Evolutionary conservation across 148 eudicot species (phyloP), one percentile per base, ranked within the genome.

Genomic region (Talinum fruticosum): DNA sequence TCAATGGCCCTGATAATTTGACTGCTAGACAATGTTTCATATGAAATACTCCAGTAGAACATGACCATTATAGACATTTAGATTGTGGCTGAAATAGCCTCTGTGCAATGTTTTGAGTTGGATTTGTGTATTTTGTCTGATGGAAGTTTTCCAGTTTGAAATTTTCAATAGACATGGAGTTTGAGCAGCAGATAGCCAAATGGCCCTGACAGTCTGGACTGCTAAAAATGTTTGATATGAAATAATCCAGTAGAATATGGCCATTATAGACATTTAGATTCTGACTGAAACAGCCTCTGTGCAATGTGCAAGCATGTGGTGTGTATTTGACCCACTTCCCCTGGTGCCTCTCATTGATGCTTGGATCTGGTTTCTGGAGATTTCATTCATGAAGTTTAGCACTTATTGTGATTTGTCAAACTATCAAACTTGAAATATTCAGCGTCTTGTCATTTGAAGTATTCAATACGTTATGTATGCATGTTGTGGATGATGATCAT

Each of bases 401-500:
- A 7, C 10, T 24, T 24, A 5, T 10, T 62, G 18, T 62, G 66
- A 26, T 62, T 62, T 62, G 16, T 26, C 33, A 62, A 28, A 33
- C 33, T 28, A 10, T 62, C 33, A 62, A 28, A 62, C 18, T 10
- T 62, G 16, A 8, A n/a, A 0, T 8, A 26, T 61, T 26, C 16
- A 62, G 33, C 6, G 26, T 15, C 12, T 62, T 62, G 30, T 62
- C 8, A 62, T 62, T 62, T 74, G 41, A 35, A 29, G 45, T 74
- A 35, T 32, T 47, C n/a, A n/a, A n/a, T n/a, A n/a, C n/a, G n/a
- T n/a, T n/a, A n/a, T n/a, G n/a, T n/a, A 15, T 29, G 59, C 61
- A 38, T 84, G 5, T 21, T 74, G 34, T 28, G 47, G 5, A 24
- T 78, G 76, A 69, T 47, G 66, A 53, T n/a, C 70, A 65, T 47